These are phyloP conservation scores for Oehlia diaphana DNA, from an alignment of 192 early-diverging fungal species.

Conservation along the genomic window DNA sequence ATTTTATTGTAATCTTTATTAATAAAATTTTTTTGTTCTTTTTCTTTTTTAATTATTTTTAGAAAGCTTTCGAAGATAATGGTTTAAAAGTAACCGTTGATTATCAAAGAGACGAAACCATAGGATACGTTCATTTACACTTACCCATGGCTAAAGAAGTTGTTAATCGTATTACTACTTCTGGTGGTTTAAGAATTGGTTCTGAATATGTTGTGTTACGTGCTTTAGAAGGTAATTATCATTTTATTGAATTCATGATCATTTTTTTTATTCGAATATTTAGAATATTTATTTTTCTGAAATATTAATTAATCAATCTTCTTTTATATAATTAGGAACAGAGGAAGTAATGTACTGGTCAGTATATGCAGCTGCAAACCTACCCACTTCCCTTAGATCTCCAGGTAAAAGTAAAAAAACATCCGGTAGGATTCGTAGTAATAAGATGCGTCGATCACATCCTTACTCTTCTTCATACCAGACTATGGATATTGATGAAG, in stretches of 20 bases:
- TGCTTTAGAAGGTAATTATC: constrained; percentile 17
- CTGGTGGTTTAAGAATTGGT: constrained; percentile 3
- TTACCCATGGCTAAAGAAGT: constrained; percentile 9
- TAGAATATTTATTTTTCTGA: no score
- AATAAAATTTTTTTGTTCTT: no score
- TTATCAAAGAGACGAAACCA: constrained; percentile 21
- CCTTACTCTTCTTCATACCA: not conserved
- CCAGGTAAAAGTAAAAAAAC: not conserved
- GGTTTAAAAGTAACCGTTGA: constrained; percentile 19
- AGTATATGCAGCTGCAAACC: constrained; percentile 1
- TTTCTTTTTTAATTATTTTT: not conserved
- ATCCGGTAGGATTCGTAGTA: not conserved
- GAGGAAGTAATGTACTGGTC: constrained; percentile 17
- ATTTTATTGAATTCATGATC: not conserved
- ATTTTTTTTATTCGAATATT: not conserved
- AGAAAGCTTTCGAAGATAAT: constrained; percentile 13
- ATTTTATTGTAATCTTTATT: no score
- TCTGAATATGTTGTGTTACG: not conserved
- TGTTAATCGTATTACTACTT: not conserved
- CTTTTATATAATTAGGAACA: not conserved
- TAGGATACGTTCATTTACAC: constrained; percentile 19
- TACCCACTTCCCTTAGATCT: not conserved
- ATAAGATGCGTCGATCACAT: not conserved
- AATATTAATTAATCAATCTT: not conserved
- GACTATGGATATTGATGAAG: not conserved